phyloP scores from a whole-genome alignment of 768 basidiomycete genomes.

The Pleurotus ostreatus region DNA sequence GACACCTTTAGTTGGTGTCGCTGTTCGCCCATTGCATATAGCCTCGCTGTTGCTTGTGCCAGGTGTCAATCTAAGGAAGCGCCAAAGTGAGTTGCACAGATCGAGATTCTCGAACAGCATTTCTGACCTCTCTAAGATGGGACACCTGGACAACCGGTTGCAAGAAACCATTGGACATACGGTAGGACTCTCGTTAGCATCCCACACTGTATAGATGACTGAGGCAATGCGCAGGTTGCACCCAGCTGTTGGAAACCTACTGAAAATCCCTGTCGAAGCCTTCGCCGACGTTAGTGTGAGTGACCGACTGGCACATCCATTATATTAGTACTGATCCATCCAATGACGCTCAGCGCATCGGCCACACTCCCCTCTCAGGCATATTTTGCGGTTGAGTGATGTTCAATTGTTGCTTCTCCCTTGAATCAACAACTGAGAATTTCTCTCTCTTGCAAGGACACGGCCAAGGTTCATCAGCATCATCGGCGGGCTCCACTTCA shows the following conservation, averaged over 20 bases:
- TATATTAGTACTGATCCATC: too few species aligned
- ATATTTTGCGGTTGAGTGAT: too few species aligned
- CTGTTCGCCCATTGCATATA: background rate
- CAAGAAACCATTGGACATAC: background rate
- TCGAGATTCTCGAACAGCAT: background rate
- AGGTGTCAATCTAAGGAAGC: background rate
- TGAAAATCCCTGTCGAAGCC: background rate
- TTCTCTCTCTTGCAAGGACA: too few species aligned
- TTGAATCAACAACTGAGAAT: too few species aligned
- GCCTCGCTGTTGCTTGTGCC: background rate
- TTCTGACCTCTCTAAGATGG: background rate
- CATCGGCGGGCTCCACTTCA: background rate
- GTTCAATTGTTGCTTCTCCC: too few species aligned
- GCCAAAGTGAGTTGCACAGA: background rate
- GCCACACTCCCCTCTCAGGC: too few species aligned
- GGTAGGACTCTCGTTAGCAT: background rate
- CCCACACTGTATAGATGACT: too few species aligned
- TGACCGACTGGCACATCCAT: too few species aligned
- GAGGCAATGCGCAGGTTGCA: too few species aligned
- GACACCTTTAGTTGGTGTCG: background rate
- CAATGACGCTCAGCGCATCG: too few species aligned
- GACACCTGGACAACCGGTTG: background rate
- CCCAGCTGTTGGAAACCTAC: background rate
- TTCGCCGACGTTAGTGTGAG: background rate
- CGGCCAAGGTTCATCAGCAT: background rate